Evolutionary conservation across 1,284 basidiomycete genomes (phyloP).

Genomic region (Fomes fomentarius): DNA sequence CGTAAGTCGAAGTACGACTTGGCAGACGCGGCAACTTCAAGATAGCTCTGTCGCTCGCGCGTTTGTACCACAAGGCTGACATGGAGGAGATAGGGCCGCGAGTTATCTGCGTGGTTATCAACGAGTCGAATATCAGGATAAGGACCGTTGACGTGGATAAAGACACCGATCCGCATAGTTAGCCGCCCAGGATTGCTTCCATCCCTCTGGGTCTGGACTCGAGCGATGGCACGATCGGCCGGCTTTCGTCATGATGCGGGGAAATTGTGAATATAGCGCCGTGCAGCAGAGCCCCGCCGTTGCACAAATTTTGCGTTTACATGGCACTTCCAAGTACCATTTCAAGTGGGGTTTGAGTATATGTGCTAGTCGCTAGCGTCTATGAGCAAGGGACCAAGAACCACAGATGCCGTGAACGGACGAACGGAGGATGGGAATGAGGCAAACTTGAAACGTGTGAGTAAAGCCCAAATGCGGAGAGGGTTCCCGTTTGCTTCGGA

Average conservation of each 20-base stretch:
- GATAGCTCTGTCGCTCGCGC: neutral
- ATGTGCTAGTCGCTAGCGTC: no score
- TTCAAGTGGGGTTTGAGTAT: no score
- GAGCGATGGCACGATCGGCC: constrained; percentile 13
- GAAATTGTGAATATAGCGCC: constrained; percentile 14
- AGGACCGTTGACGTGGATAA: neutral
- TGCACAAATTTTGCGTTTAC: no score
- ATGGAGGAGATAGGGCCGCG: neutral
- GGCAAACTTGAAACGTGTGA: no score
- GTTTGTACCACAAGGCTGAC: neutral
- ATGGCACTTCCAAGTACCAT: no score
- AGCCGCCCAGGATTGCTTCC: neutral
- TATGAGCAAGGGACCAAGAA: neutral
- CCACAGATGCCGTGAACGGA: no score
- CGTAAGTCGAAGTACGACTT: no score
- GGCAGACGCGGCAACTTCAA: no score
- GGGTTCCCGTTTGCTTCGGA: constrained; percentile 6
- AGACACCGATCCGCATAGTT: neutral
- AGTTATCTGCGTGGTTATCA: neutral
- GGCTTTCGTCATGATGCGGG: constrained; percentile 26
- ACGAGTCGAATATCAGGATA: neutral
- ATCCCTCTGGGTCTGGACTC: constrained; percentile 8
- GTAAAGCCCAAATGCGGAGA: neutral
- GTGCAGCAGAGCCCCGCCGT: neutral
- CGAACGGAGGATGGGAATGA: no score